Evolutionary conservation across 2,329 filamentous ascomycete genomes (phyloP), one percentile per base, ranked within the genome.

Genomic region (Calonectria montana): DNA sequence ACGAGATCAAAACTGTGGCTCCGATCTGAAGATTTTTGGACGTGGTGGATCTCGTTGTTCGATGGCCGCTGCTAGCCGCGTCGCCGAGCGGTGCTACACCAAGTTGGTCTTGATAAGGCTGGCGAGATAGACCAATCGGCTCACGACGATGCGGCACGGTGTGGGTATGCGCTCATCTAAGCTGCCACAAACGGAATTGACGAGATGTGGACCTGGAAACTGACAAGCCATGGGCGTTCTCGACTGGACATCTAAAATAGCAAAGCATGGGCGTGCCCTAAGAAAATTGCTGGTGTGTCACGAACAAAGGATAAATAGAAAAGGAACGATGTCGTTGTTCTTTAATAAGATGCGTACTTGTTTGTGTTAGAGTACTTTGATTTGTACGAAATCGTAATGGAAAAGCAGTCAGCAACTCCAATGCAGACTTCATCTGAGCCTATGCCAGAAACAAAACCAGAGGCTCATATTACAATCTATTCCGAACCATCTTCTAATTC

Each of bases 161-260:
- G 55, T 71, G 73, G 15, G 48, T 7, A 41, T 16, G 48, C 39
- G 69, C 67, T 73, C 63, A 62, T 61, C 2, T 47, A 9, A 70
- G 31, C 62, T 73, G 70, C 70, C 62, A 21, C 35, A 69, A 64
- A 31, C 25, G 48, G 61, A n/a, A 59, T 66, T 70, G 39, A 48
- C 53, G 59, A 48, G 39, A 47, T 71, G 62, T 69, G 48, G 65
- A 67, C 27, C 35, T 15, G 8, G 15, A 6, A 27, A 27, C 63
- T 48, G 65, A 65, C 72, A 55, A 66, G 59, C 61, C 37, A 67
- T 21, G 48, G 21, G 31, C 16, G 27, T 16, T 27, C 15, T 50
- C 48, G 57, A 41, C 71, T 21, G 25, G 41, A 35, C 12, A n/a
- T 69, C 53, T 15, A n/a, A 16, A 29, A 18, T 65, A 16, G 18